phyloP scores from a whole-genome alignment of 1,284 basidiomycete genomes.

The Porogramme epimiltina region DNA sequence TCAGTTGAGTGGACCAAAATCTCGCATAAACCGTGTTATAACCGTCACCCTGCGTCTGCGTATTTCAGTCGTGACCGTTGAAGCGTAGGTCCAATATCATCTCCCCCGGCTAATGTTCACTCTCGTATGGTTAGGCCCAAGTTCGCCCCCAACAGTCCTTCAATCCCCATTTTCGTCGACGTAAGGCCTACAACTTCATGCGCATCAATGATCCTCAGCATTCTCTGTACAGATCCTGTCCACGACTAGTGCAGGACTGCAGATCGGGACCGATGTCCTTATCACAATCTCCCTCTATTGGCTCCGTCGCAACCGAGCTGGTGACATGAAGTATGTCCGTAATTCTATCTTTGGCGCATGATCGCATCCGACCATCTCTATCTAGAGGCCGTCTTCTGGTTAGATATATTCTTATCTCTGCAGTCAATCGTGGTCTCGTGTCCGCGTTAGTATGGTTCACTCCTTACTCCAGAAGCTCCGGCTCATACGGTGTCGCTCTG shows the following conservation, averaged over 20 bases:
- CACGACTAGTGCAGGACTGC: slow-evolving; percentile 8
- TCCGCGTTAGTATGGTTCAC: slow-evolving; percentile 6
- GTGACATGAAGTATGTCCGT: slow-evolving; percentile 4
- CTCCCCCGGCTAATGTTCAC: neutral
- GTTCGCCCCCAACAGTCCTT: slow-evolving; percentile 1
- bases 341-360: too few relatives aligned
- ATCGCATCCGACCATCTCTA: too few relatives aligned
- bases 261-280: slow-evolving; percentile 11
- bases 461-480: too few relatives aligned
- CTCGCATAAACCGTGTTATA: too few relatives aligned
- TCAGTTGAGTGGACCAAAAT: slow-evolving; percentile 3
- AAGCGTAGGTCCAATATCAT: slow-evolving; percentile 5
- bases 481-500: neutral
- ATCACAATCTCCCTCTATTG: slow-evolving; percentile 15
- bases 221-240: slow-evolving; percentile 8
- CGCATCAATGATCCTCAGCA: neutral
- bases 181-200: neutral
- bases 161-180: slow-evolving; percentile 6
- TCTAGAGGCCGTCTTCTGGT: slow-evolving; percentile 2
- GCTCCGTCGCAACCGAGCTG: slow-evolving; percentile 11
- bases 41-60: too few relatives aligned
- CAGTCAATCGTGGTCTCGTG: slow-evolving; percentile 16
- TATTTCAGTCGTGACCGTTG: slow-evolving; percentile 6
- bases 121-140: slow-evolving; percentile 8
- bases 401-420: slow-evolving; percentile 3